phyloP scores from a whole-genome alignment of 495 filamentous ascomycete genomes.

The Aspergillus mulundensis region DNA sequence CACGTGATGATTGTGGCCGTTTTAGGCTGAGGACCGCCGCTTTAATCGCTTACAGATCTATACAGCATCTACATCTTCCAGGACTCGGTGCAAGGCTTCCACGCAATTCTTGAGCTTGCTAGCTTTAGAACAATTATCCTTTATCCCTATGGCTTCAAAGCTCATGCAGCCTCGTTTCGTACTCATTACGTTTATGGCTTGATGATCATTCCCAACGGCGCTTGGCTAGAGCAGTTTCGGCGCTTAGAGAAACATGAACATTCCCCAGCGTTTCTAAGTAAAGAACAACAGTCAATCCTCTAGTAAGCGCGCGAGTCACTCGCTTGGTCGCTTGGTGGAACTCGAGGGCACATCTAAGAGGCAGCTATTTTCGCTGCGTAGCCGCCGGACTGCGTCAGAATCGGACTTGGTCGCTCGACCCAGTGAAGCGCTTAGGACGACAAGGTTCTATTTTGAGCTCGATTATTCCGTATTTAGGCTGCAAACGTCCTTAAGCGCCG shows the following conservation, averaged over 20 bases:
- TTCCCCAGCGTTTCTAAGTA: neutral
- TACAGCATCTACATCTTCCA: neutral
- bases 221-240: neutral
- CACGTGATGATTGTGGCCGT: neutral
- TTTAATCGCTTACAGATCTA: neutral
- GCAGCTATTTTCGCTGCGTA: conserved; percentile 4
- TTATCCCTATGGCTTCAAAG: neutral
- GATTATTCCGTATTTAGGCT: neutral
- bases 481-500: neutral
- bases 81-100: neutral
- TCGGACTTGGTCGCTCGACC: neutral
- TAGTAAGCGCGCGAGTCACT: neutral
- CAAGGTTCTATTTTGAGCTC: neutral
- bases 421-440: neutral
- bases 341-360: neutral
- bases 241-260: conserved; percentile 1
- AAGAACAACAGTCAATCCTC: neutral
- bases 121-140: too few relatives aligned
- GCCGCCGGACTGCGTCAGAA: conserved; percentile 2
- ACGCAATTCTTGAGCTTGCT: neutral
- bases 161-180: neutral
- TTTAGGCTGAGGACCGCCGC: neutral
- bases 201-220: neutral
- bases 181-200: neutral
- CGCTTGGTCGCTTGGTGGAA: conserved; percentile 1